Percentiles rank a stretch among this genome's conserved stretches.
phyloP scores from a whole-genome alignment of 164 flowering plant genomes.

The Cinnamomum chago region DNA sequence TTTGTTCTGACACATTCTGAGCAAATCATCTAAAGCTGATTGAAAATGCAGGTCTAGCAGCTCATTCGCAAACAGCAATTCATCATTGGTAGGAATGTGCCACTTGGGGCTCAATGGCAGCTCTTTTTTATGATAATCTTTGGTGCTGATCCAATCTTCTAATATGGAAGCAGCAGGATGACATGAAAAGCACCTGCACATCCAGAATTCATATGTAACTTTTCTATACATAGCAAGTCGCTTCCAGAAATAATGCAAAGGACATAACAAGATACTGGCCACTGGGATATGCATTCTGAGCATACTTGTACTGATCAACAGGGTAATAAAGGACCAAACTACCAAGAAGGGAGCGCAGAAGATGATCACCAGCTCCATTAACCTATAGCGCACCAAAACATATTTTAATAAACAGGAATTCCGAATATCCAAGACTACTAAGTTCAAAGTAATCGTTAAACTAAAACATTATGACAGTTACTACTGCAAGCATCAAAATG shows the following conservation, averaged over 20 bases:
- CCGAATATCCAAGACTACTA: conserved; percentile 5
- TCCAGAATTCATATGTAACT: background rate
- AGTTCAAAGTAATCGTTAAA: background rate
- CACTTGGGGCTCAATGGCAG: conserved; percentile 51
- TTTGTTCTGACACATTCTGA: conserved; percentile 64
- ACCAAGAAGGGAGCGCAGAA: conserved; percentile 91
- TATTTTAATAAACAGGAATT: background rate
- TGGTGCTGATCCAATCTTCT: conserved; percentile 90
- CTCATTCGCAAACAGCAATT: conserved; percentile 80
- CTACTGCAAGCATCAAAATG: conserved; percentile 2
- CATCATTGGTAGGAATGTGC: conserved; percentile 80
- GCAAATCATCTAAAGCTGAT: conserved; percentile 85
- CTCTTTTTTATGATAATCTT: conserved; percentile 44
- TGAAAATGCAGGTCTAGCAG: conserved; percentile 71
- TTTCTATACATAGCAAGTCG: conserved; percentile 1
- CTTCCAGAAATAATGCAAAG: background rate
- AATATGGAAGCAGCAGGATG: conserved; percentile 59
- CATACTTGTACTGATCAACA: conserved; percentile 81
- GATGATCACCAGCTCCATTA: conserved; percentile 90
- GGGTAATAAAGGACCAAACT: conserved; percentile 88
- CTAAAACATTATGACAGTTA: background rate
- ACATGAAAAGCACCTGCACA: conserved; percentile 51
- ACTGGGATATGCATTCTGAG: background rate
- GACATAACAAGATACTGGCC: background rate
- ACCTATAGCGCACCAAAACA: conserved; percentile 40